Evolutionary conservation across 2,329 filamentous ascomycete species (phyloP).

Genomic region (Botryotinia calthae): DNA sequence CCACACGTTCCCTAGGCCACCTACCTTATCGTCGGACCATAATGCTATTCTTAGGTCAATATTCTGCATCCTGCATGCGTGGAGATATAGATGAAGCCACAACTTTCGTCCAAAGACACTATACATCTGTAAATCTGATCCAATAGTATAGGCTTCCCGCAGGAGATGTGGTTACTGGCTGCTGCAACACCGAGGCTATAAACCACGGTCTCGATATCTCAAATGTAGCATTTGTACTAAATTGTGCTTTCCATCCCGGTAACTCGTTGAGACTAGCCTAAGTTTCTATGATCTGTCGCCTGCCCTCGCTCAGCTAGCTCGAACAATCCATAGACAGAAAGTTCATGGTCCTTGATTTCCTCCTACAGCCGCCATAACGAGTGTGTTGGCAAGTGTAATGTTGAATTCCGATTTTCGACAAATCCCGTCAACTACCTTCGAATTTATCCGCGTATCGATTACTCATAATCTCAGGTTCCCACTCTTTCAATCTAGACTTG

Average conservation of each 20-base stretch:
- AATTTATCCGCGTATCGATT: not conserved
- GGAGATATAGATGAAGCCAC: not conserved
- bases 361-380: not conserved
- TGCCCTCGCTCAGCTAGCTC: conserved; percentile 6
- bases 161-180: not conserved
- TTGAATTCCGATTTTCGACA: not conserved
- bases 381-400: conserved; percentile 19
- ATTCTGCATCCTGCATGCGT: conserved; percentile 1
- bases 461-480: conserved; percentile 2
- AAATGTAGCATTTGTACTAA: not conserved
- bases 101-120: conserved; percentile 9
- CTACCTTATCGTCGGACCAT: conserved; percentile 5
- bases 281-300: not conserved
- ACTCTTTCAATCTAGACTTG: not conserved
- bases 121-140: conserved; percentile 1
- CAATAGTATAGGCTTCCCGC: conserved; percentile 8
- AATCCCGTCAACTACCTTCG: not conserved
- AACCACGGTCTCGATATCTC: conserved; percentile 5
- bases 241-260: not conserved
- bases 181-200: not conserved
- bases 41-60: conserved; percentile 20
- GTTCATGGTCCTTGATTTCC: not conserved
- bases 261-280: not conserved
- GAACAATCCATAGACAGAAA: not conserved
- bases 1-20: not conserved